Evolutionary conservation across 2,329 filamentous ascomycete species (phyloP).

Genomic region (Aspergillus oerlinghausenensis): DNA sequence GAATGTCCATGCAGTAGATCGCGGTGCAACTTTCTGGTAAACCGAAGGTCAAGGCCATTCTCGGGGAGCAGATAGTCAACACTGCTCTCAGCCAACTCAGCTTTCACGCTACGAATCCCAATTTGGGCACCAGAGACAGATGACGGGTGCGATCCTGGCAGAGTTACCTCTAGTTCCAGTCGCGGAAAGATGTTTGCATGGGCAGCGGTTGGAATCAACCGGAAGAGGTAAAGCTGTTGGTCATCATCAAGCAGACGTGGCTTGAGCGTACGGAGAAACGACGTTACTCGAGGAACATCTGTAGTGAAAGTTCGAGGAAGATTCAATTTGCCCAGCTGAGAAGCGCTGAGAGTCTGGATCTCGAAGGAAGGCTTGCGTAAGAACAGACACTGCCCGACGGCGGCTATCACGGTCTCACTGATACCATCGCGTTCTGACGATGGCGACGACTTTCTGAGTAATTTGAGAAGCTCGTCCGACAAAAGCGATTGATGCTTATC

Average conservation of each 20-base stretch:
- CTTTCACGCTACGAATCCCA: constrained; percentile 26
- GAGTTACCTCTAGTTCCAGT: constrained; percentile 30
- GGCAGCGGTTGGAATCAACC: constrained; percentile 28
- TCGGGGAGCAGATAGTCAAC: constrained; percentile 40
- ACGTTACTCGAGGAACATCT: constrained; percentile 29
- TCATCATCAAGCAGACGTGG: constrained; percentile 12
- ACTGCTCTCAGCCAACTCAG: constrained; percentile 25
- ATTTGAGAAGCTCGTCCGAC: constrained; percentile 28
- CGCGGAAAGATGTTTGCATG: constrained; percentile 23
- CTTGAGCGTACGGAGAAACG: constrained; percentile 28
- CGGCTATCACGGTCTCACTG: constrained; percentile 33
- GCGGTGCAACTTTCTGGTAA: constrained; percentile 29
- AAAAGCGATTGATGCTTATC: constrained; percentile 27
- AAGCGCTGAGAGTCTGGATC: constrained; percentile 21
- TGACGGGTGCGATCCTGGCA: constrained; percentile 2
- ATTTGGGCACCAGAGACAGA: constrained; percentile 8
- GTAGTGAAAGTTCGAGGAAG: constrained; percentile 29
- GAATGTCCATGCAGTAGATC: constrained; percentile 20
- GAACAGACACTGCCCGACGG: constrained; percentile 39
- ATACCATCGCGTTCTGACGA: background rate
- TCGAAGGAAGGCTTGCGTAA: constrained; percentile 19
- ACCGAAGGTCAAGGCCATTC: constrained; percentile 35
- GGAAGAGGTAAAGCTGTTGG: constrained; percentile 23
- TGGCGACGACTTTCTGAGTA: constrained; percentile 19
- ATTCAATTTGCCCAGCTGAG: constrained; percentile 27